Evolutionary conservation across 108 stramenopile species (phyloP).

Genomic region (Discostella stelligeroides): DNA sequence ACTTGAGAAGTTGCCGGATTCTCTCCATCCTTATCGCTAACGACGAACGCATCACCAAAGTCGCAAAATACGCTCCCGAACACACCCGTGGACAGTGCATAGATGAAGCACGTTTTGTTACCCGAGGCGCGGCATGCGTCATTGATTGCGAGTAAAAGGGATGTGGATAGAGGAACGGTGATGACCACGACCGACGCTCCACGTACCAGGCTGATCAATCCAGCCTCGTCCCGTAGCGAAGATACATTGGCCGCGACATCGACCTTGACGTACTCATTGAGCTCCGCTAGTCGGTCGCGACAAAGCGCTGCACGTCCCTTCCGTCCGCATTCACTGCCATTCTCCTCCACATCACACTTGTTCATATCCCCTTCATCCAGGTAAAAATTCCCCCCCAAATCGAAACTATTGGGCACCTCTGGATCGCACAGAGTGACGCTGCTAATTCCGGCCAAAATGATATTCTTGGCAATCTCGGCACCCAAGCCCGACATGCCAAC

Average conservation of each 20-base stretch:
- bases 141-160: conserved; percentile 65
- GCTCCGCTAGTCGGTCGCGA: conserved; percentile 65
- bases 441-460: conserved; percentile 91
- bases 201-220: conserved; percentile 55
- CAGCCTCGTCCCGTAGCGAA: conserved; percentile 53
- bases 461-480: conserved; percentile 95
- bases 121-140: conserved; percentile 70
- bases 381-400: conserved; percentile 90
- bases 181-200: conserved; percentile 62
- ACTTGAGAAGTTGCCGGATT: conserved; percentile 88
- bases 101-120: conserved; percentile 71
- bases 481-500: conserved; percentile 92
- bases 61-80: conserved; percentile 96
- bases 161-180: conserved; percentile 74
- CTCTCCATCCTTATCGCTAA: conserved; percentile 93
- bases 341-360: not conserved
- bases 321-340: not conserved
- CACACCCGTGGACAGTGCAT: conserved; percentile 77
- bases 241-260: conserved; percentile 56
- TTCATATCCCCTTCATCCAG: conserved; percentile 52
- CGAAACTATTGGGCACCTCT: conserved; percentile 59
- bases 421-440: conserved; percentile 79
- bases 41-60: conserved; percentile 90
- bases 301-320: conserved; percentile 65
- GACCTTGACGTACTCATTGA: conserved; percentile 88